Base-by-base conservation (phyloP, 129 eudicot genomes). In the Lonicera japonica region DNA sequence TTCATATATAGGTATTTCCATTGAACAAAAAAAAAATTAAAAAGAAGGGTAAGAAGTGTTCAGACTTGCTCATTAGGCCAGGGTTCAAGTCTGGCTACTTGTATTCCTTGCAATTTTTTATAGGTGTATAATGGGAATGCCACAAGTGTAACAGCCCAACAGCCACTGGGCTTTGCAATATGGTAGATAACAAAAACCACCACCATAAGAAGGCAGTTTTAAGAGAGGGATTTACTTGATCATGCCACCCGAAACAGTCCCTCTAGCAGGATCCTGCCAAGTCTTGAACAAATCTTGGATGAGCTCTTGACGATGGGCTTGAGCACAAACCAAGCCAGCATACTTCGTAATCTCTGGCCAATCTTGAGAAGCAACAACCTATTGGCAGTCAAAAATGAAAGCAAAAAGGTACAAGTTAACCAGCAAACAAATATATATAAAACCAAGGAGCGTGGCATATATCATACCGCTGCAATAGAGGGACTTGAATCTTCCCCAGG, bases 401-500 rank as follows among this genome's bases (percentile, higher is more conserved):
- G 55, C 55, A 50, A 50, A 0, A 17, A 50, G 14, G 2, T 11
- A 14, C 55, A 50, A 5, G 16, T 50, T 50, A 50, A 16, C 21
- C 15, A 17, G 9, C 55, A 50, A 17, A 50, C 15, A 50, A 14
- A 14, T 50, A n/a, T 50, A 50, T 14, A 50, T 3, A 11, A 50
- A 50, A 16, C 55, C 1, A 50, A 50, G 16, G 1, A 50, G 16
- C 11, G 15, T 25, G 48, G 57, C 19, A 54, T 2, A 54, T 2
- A 15, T 65, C 77, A 7, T 80, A 94, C 99, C 60, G 99, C 99
- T 14, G 99, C 99, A 67, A 94, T 94, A 0, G 99, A 94, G 13
- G 99, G 99, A 53, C 96, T 94, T 5, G 96, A 88, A 75, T 94
- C 96, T 76, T 94, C 99, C 53, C 99, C 99, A 0, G 96, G 96